Base-by-base conservation (phyloP, 163 green algal genomes). In the Coccomyxa subellipsoidea region DNA sequence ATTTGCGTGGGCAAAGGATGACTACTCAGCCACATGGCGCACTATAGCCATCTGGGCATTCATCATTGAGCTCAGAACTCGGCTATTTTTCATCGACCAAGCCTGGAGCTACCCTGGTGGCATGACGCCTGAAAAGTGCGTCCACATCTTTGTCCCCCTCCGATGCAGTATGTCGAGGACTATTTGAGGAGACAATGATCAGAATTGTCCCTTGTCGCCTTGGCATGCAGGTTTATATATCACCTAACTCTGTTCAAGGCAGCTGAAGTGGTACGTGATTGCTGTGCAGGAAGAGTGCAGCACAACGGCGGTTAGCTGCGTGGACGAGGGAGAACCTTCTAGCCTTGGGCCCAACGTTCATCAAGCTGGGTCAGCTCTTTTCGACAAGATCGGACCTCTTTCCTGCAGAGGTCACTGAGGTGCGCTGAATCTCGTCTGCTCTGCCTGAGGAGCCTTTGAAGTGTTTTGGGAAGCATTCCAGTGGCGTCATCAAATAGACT, bases 321-420 rank as follows among this genome's bases (percentile, higher is more conserved):
- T 98, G 94, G 89, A 85, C 95, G 59, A 88, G 95, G 12, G 89
- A 95, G 73, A 88, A 77, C 29, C 87, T 97, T 18, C 89, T 98
- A 77, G 80, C 92, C 66, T 88, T 98, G 66, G 95, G 95, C 0
- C 92, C 91, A 23, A 96, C 92, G 1, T 97, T 96, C 85, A 96
- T 97, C 87, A 96, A 96, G 86, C 84, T 90, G 66, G 91, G 84
- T 0, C 94, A 98, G 85, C 90, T 97, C 31, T 94, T 91, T 81
- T 92, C 84, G 70, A 96, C 93, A 0, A 88, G 95, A 39, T 92
- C 85, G 31, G 95, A 98, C 85, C 85, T 98, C 27, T 91, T 98
- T 75, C 92, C 94, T 0, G 81, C 87, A 54, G 95, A 96, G 83
- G 94, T 96, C 82, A 87, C 91, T 34, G 88, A 95, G 76, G 80